A percentile compares a stretch with the other conserved stretches of the same genome.
phyloP scores from a whole-genome alignment of 352 stramenopile genomes.

The Globisporangium polare region DNA sequence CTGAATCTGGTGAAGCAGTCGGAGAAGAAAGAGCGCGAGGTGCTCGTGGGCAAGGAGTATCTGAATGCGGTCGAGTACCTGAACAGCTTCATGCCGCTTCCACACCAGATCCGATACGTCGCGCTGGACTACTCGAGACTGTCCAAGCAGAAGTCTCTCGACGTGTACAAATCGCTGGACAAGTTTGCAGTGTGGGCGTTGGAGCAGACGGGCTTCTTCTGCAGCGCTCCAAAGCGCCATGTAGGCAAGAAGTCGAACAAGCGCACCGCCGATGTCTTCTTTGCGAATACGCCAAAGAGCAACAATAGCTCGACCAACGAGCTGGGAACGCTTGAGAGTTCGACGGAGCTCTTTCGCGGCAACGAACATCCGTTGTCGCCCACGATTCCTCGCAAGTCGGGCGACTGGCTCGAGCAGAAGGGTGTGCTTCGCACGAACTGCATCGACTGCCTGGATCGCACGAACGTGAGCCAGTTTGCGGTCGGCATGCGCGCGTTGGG shows the following conservation, averaged over 20 bases:
- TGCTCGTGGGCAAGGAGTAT: constrained; percentile 97
- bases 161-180: constrained; percentile 92
- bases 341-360: neutral
- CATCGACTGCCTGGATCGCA: constrained; percentile 93
- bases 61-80: constrained; percentile 97
- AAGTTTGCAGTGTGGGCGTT: constrained; percentile 95
- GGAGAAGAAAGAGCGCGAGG: constrained; percentile 96
- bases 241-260: constrained; percentile 63
- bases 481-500: constrained; percentile 90
- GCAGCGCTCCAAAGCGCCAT: constrained; percentile 83
- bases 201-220: constrained; percentile 98
- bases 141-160: constrained; percentile 93
- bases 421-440: constrained; percentile 99
- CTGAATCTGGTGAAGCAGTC: constrained; percentile 98
- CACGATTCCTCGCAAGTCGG: constrained; percentile 75
- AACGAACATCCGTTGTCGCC: constrained; percentile 35
- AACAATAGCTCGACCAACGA: neutral
- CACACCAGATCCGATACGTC: constrained; percentile 96
- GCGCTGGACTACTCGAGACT: constrained; percentile 95
- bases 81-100: constrained; percentile 91
- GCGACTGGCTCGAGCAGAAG: constrained; percentile 93
- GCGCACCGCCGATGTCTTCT: constrained; percentile 46
- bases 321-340: neutral
- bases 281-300: constrained; percentile 15
- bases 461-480: constrained; percentile 86